A percentile compares a stretch with the other conserved stretches of the same genome.
Conservation (phyloP, 441 rosid genomes). For the Brassica hybrid region DNA sequence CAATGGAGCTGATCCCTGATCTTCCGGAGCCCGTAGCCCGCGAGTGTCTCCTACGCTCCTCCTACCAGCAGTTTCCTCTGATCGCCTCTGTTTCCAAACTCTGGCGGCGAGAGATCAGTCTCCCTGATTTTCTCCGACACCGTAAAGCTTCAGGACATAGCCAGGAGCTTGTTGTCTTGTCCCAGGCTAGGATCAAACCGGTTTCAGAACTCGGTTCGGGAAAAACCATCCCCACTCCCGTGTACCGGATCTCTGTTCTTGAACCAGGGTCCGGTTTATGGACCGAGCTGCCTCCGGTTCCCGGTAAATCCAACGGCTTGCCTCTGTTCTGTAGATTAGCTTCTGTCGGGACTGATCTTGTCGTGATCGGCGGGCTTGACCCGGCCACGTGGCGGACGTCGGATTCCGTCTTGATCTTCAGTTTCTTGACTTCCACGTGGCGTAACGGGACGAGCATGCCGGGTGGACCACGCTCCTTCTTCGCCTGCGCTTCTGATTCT, state of each 20-base stretch:
- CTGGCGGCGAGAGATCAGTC: slow-evolving; percentile 47
- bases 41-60: slow-evolving; percentile 49
- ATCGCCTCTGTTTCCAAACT: slow-evolving; percentile 46
- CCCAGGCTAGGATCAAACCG: slow-evolving; percentile 57
- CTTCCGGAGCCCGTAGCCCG: slow-evolving; percentile 50
- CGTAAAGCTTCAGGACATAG: slow-evolving; percentile 36
- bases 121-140: slow-evolving; percentile 39
- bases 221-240: slow-evolving; percentile 43
- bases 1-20: slow-evolving; percentile 50
- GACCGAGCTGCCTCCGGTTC: slow-evolving; percentile 58
- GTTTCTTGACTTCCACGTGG: slow-evolving; percentile 61
- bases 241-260: slow-evolving; percentile 51
- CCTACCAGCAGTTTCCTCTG: slow-evolving; percentile 36
- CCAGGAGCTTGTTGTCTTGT: slow-evolving; percentile 56
- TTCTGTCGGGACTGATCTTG: slow-evolving; percentile 61
- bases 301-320: slow-evolving; percentile 49
- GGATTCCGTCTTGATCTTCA: slow-evolving; percentile 53
- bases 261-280: slow-evolving; percentile 64
- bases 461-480: slow-evolving; percentile 57
- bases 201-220: slow-evolving; percentile 2
- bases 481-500: slow-evolving; percentile 68
- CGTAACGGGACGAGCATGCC: slow-evolving; percentile 69
- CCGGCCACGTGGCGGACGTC: slow-evolving; percentile 60
- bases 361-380: slow-evolving; percentile 72
- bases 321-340: slow-evolving; percentile 70